A percentile compares a stretch with the other conserved stretches of the same genome.
phyloP scores from a whole-genome alignment of 345 rosid genomes.

The Gossypium rotundifolium region DNA sequence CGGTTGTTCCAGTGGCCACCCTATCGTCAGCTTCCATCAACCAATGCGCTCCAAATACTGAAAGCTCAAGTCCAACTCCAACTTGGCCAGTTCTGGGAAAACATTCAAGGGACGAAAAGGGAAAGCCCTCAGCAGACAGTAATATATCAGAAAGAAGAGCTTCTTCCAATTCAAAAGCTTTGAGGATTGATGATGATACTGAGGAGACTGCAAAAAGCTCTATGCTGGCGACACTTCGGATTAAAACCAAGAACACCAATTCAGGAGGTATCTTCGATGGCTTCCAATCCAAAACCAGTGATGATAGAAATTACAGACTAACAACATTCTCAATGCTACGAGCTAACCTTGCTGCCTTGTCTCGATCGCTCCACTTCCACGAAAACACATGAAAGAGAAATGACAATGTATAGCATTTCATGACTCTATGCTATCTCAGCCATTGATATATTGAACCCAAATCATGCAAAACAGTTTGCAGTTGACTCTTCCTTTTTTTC shows the following conservation, averaged over 20 bases:
- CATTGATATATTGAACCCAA: neutral
- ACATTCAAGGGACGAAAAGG: slow-evolving; percentile 48
- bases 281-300: slow-evolving; percentile 34
- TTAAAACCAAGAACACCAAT: slow-evolving; percentile 26
- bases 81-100: slow-evolving; percentile 41
- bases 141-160: slow-evolving; percentile 19
- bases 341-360: slow-evolving; percentile 76
- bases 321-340: slow-evolving; percentile 36
- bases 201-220: slow-evolving; percentile 31
- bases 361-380: slow-evolving; percentile 57
- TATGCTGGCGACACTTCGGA: slow-evolving; percentile 37
- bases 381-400: slow-evolving; percentile 37
- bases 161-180: slow-evolving; percentile 28
- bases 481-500: slow-evolving; percentile 1
- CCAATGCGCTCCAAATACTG: no score
- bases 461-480: neutral
- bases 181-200: slow-evolving; percentile 40
- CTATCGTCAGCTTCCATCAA: no score
- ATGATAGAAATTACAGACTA: slow-evolving; percentile 19
- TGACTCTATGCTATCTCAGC: neutral
- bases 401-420: neutral
- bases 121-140: slow-evolving; percentile 13
- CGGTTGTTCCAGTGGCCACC: slow-evolving; percentile 9
- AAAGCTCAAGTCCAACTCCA: slow-evolving; percentile 24
- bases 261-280: slow-evolving; percentile 40